phyloP scores from a whole-genome alignment of 371 early-diverging fungal genomes.

The Choanephora cucurbitarum region DNA sequence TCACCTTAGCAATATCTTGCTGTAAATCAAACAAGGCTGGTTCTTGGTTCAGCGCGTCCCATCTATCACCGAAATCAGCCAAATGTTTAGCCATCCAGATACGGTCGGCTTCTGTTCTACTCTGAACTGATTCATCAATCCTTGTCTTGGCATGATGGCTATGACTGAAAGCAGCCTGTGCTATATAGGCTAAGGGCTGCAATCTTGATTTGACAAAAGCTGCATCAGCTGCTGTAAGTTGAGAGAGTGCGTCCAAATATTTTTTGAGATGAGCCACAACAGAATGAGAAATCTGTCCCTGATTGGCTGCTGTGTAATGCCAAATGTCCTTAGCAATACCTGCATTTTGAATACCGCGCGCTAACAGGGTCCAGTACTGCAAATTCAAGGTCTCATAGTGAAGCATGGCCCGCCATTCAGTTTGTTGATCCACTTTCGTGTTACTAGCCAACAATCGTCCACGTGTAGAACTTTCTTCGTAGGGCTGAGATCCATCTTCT shows the following conservation, averaged over 20 bases:
- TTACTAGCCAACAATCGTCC: slow-evolving; percentile 13
- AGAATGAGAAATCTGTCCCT: slow-evolving; percentile 28
- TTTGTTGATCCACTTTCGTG: background rate
- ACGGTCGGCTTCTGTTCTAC: slow-evolving; percentile 20
- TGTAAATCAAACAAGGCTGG: slow-evolving; percentile 1
- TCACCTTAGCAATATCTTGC: slow-evolving; percentile 23
- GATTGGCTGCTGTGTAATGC: slow-evolving; percentile 34
- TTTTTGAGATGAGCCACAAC: slow-evolving; percentile 30
- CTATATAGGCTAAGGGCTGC: slow-evolving; percentile 35
- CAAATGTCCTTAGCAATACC: slow-evolving; percentile 42
- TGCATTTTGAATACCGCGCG: slow-evolving; percentile 50
- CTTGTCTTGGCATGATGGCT: slow-evolving; percentile 16
- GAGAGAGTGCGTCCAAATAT: slow-evolving; percentile 13
- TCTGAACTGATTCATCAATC: slow-evolving; percentile 8
- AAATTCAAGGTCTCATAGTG: slow-evolving; percentile 50
- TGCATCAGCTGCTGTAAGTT: slow-evolving; percentile 18
- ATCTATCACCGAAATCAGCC: slow-evolving; percentile 26
- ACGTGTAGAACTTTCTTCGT: slow-evolving; percentile 28
- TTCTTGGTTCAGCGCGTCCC: slow-evolving; percentile 17
- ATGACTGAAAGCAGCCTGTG: slow-evolving; percentile 31
- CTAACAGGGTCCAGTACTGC: slow-evolving; percentile 54
- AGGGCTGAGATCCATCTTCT: slow-evolving; percentile 45
- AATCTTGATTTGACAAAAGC: slow-evolving; percentile 24
- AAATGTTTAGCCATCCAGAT: slow-evolving; percentile 26
- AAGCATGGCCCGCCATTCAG: slow-evolving; percentile 25